Evolutionary conservation across 441 rosid species (phyloP), one percentile per base, ranked within the genome.

Genomic region (Jatropha podagrica): DNA sequence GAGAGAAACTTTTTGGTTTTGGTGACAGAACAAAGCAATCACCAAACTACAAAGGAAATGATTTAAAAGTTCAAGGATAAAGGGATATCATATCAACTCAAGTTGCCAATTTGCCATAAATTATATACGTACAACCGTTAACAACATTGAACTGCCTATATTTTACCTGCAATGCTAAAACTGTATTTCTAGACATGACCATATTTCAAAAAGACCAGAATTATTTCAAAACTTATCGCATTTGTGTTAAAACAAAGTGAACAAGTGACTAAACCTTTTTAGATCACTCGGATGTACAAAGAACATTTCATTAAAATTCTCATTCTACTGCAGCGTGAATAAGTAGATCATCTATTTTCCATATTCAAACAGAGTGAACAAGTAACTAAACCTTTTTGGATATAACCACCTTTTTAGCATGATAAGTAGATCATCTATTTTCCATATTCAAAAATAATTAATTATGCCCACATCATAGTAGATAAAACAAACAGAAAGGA

Each of bases 301-400:
- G 27, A 44, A n/a, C 51, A 46, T 60, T 66, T 71, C 48, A 42
- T 41, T 2, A 9, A 10, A 58, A 1, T 74, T 74, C 71, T 84
- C 80, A 82, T 80, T 91, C 89, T 74, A 86, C 83, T 48, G 83
- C 85, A 23, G 79, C 74, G 58, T 88, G 23, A 23, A 23, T 23
- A 23, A 23, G 23, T 0, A 23, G 23, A 23, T 23, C 23, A 23
- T 23, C 23, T 23, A 23, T 23, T 23, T 23, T 23, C 23, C 23
- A 23, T 23, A 23, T 23, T 23, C 23, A 23, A 23, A 23, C 23
- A 23, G 23, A 23, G 23, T 23, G 23, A 23, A 23, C 23, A 23
- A 23, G 23, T 23, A 23, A 23, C 23, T 23, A 23, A 23, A 23
- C 23, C 23, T 23, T 23, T 23, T 23, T 23, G 23, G 23, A 23